Percentiles rank a stretch among this genome's conserved stretches.
Conservation (phyloP, 495 filamentous ascomycete species). For the Aspergillus taichungensis region DNA sequence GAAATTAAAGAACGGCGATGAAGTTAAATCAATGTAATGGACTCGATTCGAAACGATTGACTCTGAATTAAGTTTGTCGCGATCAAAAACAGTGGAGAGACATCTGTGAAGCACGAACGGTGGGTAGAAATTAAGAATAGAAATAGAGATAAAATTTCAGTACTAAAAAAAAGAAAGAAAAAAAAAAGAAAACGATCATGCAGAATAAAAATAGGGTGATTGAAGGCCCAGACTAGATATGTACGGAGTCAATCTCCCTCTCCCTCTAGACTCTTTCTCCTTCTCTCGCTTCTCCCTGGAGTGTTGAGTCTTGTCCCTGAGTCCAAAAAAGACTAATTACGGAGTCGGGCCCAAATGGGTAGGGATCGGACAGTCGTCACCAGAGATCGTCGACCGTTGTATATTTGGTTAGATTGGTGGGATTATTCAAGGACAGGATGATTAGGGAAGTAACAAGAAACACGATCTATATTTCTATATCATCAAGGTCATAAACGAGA, state of each 20-base stretch:
- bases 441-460: not conserved
- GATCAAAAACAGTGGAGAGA: not conserved
- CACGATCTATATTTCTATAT: no score
- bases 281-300: no score
- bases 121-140: not conserved
- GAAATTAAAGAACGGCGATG: no score
- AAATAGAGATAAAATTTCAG: not conserved
- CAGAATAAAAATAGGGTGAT: not conserved
- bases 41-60: conserved; percentile 1
- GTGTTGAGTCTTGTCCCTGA: no score
- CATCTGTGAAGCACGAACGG: not conserved
- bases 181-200: conserved; percentile 1
- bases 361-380: conserved; percentile 2
- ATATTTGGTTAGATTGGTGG: not conserved
- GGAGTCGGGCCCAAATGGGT: not conserved
- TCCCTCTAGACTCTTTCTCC: no score
- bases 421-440: not conserved
- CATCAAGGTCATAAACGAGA: no score
- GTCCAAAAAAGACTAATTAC: not conserved
- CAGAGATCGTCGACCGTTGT: conserved; percentile 2
- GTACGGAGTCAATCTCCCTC: not conserved
- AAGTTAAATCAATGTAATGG: not conserved
- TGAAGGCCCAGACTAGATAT: not conserved
- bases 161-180: not conserved
- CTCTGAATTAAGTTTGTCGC: not conserved